A percentile compares a stretch with the other conserved stretches of the same genome.
Conservation (phyloP, 2,329 filamentous ascomycete species). For the Dryadomyces sulphureus region DNA sequence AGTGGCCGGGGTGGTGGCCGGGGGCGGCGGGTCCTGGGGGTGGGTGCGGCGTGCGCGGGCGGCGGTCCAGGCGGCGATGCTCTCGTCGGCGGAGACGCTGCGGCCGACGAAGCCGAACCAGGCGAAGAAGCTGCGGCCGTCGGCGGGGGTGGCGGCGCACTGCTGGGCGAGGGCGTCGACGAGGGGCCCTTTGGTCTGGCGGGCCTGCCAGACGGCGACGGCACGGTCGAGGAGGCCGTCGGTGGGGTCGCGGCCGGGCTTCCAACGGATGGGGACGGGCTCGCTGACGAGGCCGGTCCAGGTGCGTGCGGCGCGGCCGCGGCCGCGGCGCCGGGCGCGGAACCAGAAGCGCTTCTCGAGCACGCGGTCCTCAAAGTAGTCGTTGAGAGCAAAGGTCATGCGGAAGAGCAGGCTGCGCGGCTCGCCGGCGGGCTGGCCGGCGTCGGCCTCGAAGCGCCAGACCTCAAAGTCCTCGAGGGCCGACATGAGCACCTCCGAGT, state of each 20-base stretch:
- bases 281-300: constrained; percentile 73
- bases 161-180: no score
- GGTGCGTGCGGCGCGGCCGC: constrained; percentile 25
- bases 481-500: constrained; percentile 57
- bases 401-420: constrained; percentile 66
- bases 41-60: constrained; percentile 4
- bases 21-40: neutral
- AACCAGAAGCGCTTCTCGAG: constrained; percentile 90
- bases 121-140: constrained; percentile 67
- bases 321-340: constrained; percentile 35
- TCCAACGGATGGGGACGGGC: constrained; percentile 80
- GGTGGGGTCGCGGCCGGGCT: constrained; percentile 72
- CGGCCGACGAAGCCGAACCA: constrained; percentile 72
- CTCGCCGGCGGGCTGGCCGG: constrained; percentile 37
- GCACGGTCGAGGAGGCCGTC: constrained; percentile 64
- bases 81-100: constrained; percentile 60
- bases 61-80: constrained; percentile 39
- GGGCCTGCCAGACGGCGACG: constrained; percentile 52
- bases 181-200: no score
- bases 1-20: neutral
- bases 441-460: constrained; percentile 57
- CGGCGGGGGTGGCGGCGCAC: no score
- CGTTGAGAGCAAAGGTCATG: constrained; percentile 69
- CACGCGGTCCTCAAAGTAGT: constrained; percentile 62
- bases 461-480: constrained; percentile 57